phyloP scores from a whole-genome alignment of 1,284 basidiomycete genomes.

The Puccinia hordei region DNA sequence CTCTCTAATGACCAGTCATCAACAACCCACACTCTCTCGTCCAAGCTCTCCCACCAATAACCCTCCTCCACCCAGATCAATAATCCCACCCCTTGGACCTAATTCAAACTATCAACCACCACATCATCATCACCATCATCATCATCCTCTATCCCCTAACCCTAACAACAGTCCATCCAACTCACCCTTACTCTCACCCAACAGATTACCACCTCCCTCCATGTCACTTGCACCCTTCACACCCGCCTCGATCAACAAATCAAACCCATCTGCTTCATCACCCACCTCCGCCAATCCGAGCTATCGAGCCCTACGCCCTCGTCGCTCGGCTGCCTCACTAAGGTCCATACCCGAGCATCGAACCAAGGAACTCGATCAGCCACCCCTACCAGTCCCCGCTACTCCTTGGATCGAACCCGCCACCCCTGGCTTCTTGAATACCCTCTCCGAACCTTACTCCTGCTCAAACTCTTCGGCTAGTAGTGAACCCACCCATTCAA shows the following conservation, averaged over 20 bases:
- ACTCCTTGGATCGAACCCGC: conserved; percentile 45
- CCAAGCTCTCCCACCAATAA: neutral
- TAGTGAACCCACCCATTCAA: neutral
- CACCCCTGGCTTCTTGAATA: conserved; percentile 16
- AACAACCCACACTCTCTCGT: neutral
- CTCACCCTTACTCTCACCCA: conserved; percentile 9
- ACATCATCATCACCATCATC: neutral
- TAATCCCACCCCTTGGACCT: neutral
- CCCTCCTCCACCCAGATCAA: neutral
- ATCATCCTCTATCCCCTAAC: neutral
- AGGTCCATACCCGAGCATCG: conserved; percentile 43
- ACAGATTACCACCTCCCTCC: neutral
- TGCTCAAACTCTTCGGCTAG: conserved; percentile 5
- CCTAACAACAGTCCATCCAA: neutral
- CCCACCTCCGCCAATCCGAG: neutral
- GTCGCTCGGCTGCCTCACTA: conserved; percentile 41
- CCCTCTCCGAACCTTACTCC: neutral
- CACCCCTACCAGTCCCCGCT: conserved; percentile 38
- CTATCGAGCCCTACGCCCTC: conserved; percentile 24
- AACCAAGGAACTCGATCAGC: conserved; percentile 44
- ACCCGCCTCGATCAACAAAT: neutral
- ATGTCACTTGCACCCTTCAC: conserved; percentile 17
- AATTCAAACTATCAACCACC: neutral
- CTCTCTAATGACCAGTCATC: neutral
- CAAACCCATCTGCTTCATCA: neutral